A percentile compares a stretch with the other conserved stretches of the same genome.
phyloP scores from a whole-genome alignment of 148 eudicot species.

The Limonium bicolor region DNA sequence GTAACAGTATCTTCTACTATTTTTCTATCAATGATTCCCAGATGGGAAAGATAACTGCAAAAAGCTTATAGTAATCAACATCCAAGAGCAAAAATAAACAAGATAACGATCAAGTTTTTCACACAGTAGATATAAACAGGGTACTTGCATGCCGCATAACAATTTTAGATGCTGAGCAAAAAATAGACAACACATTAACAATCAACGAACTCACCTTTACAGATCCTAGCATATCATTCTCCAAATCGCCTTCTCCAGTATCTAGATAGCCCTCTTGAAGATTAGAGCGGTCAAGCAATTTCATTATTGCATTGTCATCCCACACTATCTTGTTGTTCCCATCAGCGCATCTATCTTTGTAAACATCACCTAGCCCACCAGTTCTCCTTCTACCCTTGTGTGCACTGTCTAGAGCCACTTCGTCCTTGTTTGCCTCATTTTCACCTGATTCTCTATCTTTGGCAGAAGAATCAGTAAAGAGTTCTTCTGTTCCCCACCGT shows the following conservation, averaged over 20 bases:
- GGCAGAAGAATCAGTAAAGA: slow-evolving; percentile 45
- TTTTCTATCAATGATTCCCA: no score
- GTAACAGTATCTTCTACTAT: no score
- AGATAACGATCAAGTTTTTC: no score
- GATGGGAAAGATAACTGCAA: no score
- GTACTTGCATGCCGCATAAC: no score
- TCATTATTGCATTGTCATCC: slow-evolving; percentile 86
- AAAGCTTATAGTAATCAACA: no score
- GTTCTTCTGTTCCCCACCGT: slow-evolving; percentile 98
- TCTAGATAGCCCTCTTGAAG: slow-evolving; percentile 51
- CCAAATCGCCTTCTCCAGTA: slow-evolving; percentile 60
- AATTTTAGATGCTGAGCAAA: no score
- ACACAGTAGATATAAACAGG: no score
- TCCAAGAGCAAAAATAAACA: no score
- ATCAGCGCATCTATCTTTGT: slow-evolving; percentile 83
- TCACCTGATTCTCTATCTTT: slow-evolving; percentile 48
- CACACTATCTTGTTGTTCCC: slow-evolving; percentile 59
- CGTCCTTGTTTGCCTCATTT: slow-evolving; percentile 37
- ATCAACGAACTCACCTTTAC: slow-evolving; percentile 50
- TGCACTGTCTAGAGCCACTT: slow-evolving; percentile 39
- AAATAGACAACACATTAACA: background rate
- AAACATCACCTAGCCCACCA: slow-evolving; percentile 93
- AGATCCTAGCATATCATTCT: slow-evolving; percentile 97
- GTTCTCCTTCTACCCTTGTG: slow-evolving; percentile 49
- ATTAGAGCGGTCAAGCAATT: slow-evolving; percentile 88